A percentile compares a stretch with the other conserved stretches of the same genome.
phyloP scores from a whole-genome alignment of 768 basidiomycete species.

The Trametes coccinea region DNA sequence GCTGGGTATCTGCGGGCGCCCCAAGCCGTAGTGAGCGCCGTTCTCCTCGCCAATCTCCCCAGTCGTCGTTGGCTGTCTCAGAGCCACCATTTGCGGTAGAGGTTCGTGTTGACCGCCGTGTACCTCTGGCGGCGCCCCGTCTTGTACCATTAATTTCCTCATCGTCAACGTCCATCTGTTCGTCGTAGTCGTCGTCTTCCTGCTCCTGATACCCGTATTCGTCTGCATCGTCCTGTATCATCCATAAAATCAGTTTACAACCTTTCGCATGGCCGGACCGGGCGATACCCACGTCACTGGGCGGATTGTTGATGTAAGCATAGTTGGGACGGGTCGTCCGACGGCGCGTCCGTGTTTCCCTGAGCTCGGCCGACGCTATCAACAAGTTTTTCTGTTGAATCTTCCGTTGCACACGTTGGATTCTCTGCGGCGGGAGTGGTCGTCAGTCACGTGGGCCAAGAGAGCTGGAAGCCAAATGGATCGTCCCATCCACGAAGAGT shows the following conservation, averaged over 20 bases:
- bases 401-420: conserved; percentile 68
- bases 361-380: conserved; percentile 73
- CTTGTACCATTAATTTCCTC: conserved; percentile 29
- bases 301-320: conserved; percentile 67
- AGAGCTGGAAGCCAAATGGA: conserved; percentile 9
- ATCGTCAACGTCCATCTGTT: conserved; percentile 47
- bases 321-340: conserved; percentile 77
- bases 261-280: conserved; percentile 9
- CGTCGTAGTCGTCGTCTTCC: conserved; percentile 64
- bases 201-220: conserved; percentile 62
- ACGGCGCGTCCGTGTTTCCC: conserved; percentile 77
- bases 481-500: background rate
- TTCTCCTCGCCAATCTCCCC: conserved; percentile 70
- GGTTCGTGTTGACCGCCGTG: conserved; percentile 46
- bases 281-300: conserved; percentile 58
- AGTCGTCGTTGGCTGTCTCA: conserved; percentile 52
- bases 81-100: conserved; percentile 45
- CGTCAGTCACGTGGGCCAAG: conserved; percentile 26
- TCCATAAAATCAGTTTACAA: background rate
- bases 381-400: conserved; percentile 65
- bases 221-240: conserved; percentile 54
- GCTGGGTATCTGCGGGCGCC: conserved; percentile 48
- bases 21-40: conserved; percentile 70
- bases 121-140: conserved; percentile 21
- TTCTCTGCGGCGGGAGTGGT: conserved; percentile 48